Evolutionary conservation across 2,329 filamentous ascomycete genomes (phyloP).

Genomic region (Trichoderma semiorbis): DNA sequence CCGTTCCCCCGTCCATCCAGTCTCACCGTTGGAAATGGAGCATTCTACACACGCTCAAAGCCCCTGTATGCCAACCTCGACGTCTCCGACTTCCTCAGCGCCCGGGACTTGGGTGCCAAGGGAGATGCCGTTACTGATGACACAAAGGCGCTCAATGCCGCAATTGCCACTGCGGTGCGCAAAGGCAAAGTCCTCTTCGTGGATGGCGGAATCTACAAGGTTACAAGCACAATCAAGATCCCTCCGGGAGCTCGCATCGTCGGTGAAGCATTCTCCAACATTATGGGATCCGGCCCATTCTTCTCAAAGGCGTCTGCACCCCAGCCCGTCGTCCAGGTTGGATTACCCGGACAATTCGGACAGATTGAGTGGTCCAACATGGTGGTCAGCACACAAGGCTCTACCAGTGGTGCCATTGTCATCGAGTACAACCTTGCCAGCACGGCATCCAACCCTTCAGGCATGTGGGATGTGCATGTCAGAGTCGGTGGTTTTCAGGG

Average conservation of each 20-base stretch:
- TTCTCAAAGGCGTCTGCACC: slow-evolving; percentile 56
- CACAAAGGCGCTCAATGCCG: neutral
- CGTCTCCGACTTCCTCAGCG: neutral
- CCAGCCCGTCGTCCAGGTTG: slow-evolving; percentile 64
- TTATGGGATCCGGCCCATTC: slow-evolving; percentile 53
- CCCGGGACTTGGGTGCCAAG: neutral
- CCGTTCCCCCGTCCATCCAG: neutral
- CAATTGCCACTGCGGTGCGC: neutral
- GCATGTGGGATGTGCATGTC: slow-evolving; percentile 75
- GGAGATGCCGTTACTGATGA: neutral
- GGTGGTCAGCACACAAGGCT: slow-evolving; percentile 65
- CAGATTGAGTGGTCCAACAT: slow-evolving; percentile 69
- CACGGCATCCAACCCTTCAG: slow-evolving; percentile 38
- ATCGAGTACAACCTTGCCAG: slow-evolving; percentile 68
- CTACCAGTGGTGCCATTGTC: slow-evolving; percentile 64
- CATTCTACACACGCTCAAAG: neutral
- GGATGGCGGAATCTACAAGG: neutral
- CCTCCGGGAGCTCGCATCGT: neutral
- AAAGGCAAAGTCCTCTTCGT: neutral
- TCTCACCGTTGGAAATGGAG: neutral
- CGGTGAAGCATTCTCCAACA: slow-evolving; percentile 31
- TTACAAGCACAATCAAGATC: neutral
- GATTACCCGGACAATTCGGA: slow-evolving; percentile 58
- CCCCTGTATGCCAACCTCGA: neutral
- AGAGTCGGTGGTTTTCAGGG: slow-evolving; percentile 71